These are phyloP conservation scores for Dissophora globulifera DNA, from an alignment of 192 early-diverging fungal species.

Conservation along the genomic window DNA sequence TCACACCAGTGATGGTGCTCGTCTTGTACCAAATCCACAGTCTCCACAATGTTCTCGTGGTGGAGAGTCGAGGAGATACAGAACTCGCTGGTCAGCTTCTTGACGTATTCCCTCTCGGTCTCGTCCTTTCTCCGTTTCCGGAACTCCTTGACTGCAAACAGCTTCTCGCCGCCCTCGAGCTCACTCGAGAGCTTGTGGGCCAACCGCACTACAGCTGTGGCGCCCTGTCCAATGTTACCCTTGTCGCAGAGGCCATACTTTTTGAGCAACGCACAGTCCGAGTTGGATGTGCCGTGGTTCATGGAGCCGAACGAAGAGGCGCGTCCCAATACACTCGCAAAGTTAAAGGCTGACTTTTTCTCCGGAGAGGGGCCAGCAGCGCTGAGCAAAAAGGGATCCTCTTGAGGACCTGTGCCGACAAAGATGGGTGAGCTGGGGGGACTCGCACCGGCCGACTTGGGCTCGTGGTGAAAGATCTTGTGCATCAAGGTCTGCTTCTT, in stretches of 20 bases:
- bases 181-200: constrained; percentile 78
- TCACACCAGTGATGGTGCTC: constrained; percentile 84
- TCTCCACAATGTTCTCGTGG: constrained; percentile 91
- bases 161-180: constrained; percentile 64
- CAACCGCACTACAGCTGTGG: constrained; percentile 91
- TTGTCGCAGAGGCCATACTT: constrained; percentile 87
- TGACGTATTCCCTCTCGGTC: constrained; percentile 93
- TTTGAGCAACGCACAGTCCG: constrained; percentile 63
- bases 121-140: constrained; percentile 85
- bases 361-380: constrained; percentile 27
- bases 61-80: constrained; percentile 93
- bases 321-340: constrained; percentile 37
- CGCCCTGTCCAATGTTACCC: constrained; percentile 87
- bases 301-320: constrained; percentile 27
- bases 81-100: constrained; percentile 95
- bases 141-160: constrained; percentile 95
- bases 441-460: constrained; percentile 9
- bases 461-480: constrained; percentile 49
- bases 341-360: constrained; percentile 48
- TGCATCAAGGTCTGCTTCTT: constrained; percentile 47
- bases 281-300: no score
- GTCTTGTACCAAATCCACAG: constrained; percentile 97
- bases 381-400: constrained; percentile 34
- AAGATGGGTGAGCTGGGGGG: constrained; percentile 28
- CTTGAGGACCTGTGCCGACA: background rate